Base-by-base conservation (phyloP, 495 filamentous ascomycete species). In the Pseudoneurospora amorphoporcata region DNA sequence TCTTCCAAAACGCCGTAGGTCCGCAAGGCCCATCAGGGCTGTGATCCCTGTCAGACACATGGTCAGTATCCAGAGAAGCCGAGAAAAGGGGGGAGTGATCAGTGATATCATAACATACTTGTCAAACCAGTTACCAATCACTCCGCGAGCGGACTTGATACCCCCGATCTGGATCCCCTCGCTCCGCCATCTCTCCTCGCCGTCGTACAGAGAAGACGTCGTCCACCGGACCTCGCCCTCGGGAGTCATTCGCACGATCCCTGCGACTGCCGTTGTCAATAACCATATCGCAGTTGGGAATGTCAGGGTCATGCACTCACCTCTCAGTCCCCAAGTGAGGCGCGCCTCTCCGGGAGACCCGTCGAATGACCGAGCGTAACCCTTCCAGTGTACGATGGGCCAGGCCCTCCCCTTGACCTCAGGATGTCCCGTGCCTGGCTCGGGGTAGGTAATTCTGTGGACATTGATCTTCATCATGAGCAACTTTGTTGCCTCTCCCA, bases 151-250 rank as follows among this genome's bases (percentile, higher is more conserved):
- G 3, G 88, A 88, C 58, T 77, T 76, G 6, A 84, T 72, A 1
- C 90, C 90, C 9, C 90, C 90, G 19, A 91, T 73, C 79, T 92
- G 90, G 3, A 92, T 82, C 10, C 88, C 86, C 80, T 92, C 90
- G 76, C 88, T 90, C 5, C 84, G 81, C 90, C 90, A 92, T 19
- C 88, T 77, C 76, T 90, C 87, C 71, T 88, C 83, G 23, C 85
- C 89, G 69, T 84, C 78, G 71, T 89, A 90, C 23, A 91, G 83
- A 3, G 88, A 90, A 70, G 86, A 87, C 0, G 86, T 87, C 8
- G 88, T 91, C 90, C 90, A 92, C 38, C 89, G 82, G 17, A 92
- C 86, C 73, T 91, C 90, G 14, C 89, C 89, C 71, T 90, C 84
- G 8, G 81, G 84, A 6, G 89, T 92, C 69, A 88, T 76, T 19